Evolutionary conservation across 768 basidiomycete genomes (phyloP), one percentile per base, ranked within the genome.

Genomic region (Leccinum pellstonianum): DNA sequence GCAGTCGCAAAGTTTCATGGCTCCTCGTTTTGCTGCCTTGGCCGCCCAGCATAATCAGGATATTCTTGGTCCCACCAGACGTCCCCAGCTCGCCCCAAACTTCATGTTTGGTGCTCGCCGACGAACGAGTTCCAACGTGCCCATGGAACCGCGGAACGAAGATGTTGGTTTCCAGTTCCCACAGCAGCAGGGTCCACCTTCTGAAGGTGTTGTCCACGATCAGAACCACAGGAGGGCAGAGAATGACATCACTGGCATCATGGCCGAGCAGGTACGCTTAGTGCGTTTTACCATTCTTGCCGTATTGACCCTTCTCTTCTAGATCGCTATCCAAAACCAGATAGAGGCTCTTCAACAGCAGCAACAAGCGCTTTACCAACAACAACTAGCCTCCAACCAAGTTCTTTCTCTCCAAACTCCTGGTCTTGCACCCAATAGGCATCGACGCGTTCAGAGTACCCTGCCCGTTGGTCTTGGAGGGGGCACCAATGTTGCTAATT

Each of bases 301-400:
- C 48, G 43, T 12, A 19, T 63, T 57, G 37, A 57, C 59, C 50
- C n/a, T 51, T 64, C 53, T 56, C 41, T 38, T 59, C 47, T 68
- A 93, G 91, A 91, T 95, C 68, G 92, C 92, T 49, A 70, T 96
- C 58, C 94, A 95, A 75, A 92, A 73, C 66, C 93, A 96, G 74
- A 95, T 95, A 64, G 93, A 94, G 76, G 89, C 83, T 5, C 77
- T 96, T 59, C 91, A 94, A 67, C 90, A 93, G 55, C 93, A 96
- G 62, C 93, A 96, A 65, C 90, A 93, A 64, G 90, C 86, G 25
- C 82, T 96, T 38, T 91, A 94, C 70, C 92, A 94, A 68, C 91
- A 93, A 60, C 92, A 95, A 65, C 81, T 96, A 57, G 93, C 90
- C 2, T 93, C 91, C 31, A 92, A 92, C 68, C 87, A 90, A 64